Evolutionary conservation across 2,329 filamentous ascomycete species (phyloP).

Genomic region (Fusarium stilboides): DNA sequence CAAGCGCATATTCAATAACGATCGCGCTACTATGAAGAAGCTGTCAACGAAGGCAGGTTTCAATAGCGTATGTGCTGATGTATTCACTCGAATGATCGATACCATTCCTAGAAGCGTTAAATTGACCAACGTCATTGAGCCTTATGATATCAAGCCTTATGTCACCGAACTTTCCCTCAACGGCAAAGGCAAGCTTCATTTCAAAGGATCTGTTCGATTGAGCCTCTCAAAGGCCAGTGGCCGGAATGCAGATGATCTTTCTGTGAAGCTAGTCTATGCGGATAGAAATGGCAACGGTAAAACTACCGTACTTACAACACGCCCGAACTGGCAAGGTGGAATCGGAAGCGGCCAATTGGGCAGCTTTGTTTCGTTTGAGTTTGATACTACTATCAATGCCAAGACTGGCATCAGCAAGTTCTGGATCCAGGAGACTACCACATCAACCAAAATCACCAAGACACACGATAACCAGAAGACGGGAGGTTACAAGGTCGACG

Average conservation of each 20-base stretch:
- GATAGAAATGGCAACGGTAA: conserved; percentile 26
- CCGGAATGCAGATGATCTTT: conserved; percentile 44
- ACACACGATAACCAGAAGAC: conserved; percentile 47
- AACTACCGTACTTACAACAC: not conserved
- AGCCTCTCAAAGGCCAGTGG: conserved; percentile 21
- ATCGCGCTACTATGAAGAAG: conserved; percentile 61
- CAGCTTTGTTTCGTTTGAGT: conserved; percentile 53
- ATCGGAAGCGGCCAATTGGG: conserved; percentile 41
- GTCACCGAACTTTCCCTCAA: conserved; percentile 49
- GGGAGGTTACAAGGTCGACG: conserved; percentile 49
- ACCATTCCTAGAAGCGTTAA: conserved; percentile 52
- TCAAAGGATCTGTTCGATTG: conserved; percentile 50
- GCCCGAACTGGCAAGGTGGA: conserved; percentile 25
- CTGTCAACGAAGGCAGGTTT: conserved; percentile 55
- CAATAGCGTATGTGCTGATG: conserved; percentile 50
- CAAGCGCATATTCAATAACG: conserved; percentile 59
- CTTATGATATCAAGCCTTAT: conserved; percentile 54
- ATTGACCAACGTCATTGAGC: conserved; percentile 50
- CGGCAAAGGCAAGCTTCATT: conserved; percentile 43
- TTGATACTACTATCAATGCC: conserved; percentile 43
- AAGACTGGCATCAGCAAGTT: conserved; percentile 53
- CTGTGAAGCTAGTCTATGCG: conserved; percentile 42
- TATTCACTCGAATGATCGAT: conserved; percentile 56
- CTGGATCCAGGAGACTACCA: conserved; percentile 48
- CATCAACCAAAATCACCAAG: conserved; percentile 42